Evolutionary conservation across 805 yeast genomes (phyloP).

Genomic region (Grigorovia humatica): DNA sequence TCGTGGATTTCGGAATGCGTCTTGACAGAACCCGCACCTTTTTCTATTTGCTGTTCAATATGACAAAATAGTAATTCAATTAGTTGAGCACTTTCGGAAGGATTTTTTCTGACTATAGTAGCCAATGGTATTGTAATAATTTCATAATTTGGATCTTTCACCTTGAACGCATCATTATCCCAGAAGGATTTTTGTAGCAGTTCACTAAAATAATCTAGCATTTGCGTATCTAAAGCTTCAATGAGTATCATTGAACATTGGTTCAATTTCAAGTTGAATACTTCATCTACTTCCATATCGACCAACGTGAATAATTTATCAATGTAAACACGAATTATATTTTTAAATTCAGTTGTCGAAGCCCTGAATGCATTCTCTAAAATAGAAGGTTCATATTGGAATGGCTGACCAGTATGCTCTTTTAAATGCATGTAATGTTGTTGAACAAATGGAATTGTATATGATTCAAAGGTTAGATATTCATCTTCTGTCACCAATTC

Average conservation of each 20-base stretch:
- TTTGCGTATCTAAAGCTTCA: slow-evolving; percentile 51
- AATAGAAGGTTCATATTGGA: slow-evolving; percentile 33
- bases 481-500: slow-evolving; percentile 40
- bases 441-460: slow-evolving; percentile 47
- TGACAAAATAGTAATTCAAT: slow-evolving; percentile 28
- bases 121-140: slow-evolving; percentile 66
- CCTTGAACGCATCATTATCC: slow-evolving; percentile 42
- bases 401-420: slow-evolving; percentile 20
- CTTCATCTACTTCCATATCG: slow-evolving; percentile 38
- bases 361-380: slow-evolving; percentile 55
- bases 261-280: slow-evolving; percentile 31
- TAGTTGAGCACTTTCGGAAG: slow-evolving; percentile 14
- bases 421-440: slow-evolving; percentile 48
- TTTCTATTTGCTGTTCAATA: slow-evolving; percentile 56
- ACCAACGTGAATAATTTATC: slow-evolving; percentile 52
- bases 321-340: slow-evolving; percentile 45
- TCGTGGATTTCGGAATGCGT: slow-evolving; percentile 55
- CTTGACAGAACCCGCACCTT: slow-evolving; percentile 73
- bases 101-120: slow-evolving; percentile 53
- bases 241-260: slow-evolving; percentile 39
- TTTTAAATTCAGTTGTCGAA: slow-evolving; percentile 60
- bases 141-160: slow-evolving; percentile 50
- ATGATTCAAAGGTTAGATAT: slow-evolving; percentile 31
- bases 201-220: slow-evolving; percentile 37
- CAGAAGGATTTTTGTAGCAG: slow-evolving; percentile 33